Conservation (phyloP, 805 yeast genomes). For the Hanseniaspora clermontiae region DNA sequence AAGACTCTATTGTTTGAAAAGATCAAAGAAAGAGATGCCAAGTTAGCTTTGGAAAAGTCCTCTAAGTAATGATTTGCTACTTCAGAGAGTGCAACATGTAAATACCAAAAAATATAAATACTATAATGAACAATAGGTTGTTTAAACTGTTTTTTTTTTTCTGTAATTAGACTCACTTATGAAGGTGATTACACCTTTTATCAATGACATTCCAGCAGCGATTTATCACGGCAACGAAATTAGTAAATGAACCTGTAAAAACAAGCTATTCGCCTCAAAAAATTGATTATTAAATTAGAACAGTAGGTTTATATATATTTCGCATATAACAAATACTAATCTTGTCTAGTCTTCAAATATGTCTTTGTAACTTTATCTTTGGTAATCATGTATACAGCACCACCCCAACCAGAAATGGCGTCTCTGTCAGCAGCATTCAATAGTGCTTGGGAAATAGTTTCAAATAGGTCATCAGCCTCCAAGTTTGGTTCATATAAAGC, state of each 20-base stretch:
- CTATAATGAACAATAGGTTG: neutral
- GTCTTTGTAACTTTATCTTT: constrained; percentile 84
- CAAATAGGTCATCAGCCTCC: constrained; percentile 90
- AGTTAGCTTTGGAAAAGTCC: constrained; percentile 10
- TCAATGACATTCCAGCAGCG: no score
- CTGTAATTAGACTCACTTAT: no score
- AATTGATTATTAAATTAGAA: no score
- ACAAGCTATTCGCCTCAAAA: no score
- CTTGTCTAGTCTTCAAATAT: constrained; percentile 88
- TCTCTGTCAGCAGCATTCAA: constrained; percentile 94
- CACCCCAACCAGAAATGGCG: constrained; percentile 97
- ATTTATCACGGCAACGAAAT: no score
- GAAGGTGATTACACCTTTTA: no score
- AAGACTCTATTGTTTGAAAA: constrained; percentile 51
- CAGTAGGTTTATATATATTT: no score
- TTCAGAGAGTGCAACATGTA: neutral
- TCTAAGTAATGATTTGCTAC: neutral
- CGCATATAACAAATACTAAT: constrained; percentile 33
- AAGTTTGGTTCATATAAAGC: constrained; percentile 84
- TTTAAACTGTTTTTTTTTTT: neutral
- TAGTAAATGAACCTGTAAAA: no score
- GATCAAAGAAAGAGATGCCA: constrained; percentile 28
- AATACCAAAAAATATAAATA: neutral
- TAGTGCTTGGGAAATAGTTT: constrained; percentile 86
- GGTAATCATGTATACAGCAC: constrained; percentile 79